Base-by-base conservation (phyloP, 179 eudicot species). In the Drosera spatulata region DNA sequence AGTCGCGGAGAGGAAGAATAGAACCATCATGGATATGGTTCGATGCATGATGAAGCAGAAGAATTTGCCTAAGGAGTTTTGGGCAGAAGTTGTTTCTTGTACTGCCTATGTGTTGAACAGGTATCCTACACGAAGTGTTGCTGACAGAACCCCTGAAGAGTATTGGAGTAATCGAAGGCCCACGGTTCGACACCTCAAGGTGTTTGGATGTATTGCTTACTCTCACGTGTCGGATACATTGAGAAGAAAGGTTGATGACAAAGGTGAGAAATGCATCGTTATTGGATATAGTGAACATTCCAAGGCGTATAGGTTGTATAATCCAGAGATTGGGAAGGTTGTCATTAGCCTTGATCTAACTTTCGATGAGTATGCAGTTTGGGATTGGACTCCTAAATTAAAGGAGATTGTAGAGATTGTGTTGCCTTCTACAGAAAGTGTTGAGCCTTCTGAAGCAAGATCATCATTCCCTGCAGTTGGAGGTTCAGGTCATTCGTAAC, bases 201-300 rank as follows among this genome's bases (percentile, higher is more conserved):
- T 22, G 1, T 22, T 22, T 8, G 41, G 59, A 0, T 41, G 41
- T 5, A 10, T 53, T 41, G 55, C 47, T 5, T 53, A 53, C 45
- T 41, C 3, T 41, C 44, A 42, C 13, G 49, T 46, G 11, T n/a
- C 53, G 5, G 13, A 50, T 50, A 0, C 10, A 5, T 7, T 6
- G 53, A 63, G 59, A 39, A 1, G 4, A 10, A 63, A 63, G 42
- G 33, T 63, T 7, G 66, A 53, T 53, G 41, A 53, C 1, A 11
- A 33, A 41, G 43, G 22, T 2, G 3, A 14, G 6, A 53, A 33
- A 12, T 4, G 14, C 4, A 55, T 54, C 10, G 41, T 63, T 2
- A 12, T 63, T 42, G 61, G 61, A 2, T 63, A 63, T 38, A 55
- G 13, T 9, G 4, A 2, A 42, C 0, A 10, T 10, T 7, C 53